phyloP scores from a whole-genome alignment of 2,329 filamentous ascomycete genomes.

The Cytospora mali region DNA sequence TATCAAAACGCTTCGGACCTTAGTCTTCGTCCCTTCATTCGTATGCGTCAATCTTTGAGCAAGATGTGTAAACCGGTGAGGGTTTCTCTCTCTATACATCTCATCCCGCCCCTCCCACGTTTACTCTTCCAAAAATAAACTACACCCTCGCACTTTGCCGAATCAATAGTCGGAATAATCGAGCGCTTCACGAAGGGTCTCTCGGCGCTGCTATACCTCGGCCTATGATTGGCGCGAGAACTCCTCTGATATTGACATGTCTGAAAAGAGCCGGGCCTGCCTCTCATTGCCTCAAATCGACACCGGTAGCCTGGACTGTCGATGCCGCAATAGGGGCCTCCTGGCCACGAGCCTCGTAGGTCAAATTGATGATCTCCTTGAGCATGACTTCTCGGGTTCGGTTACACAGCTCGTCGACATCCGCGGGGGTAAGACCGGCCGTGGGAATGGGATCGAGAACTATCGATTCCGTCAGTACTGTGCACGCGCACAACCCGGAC shows the following conservation, averaged over 20 bases:
- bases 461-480: slow-evolving; percentile 37
- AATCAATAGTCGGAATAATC: neutral
- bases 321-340: slow-evolving; percentile 26
- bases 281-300: slow-evolving; percentile 27
- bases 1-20: slow-evolving; percentile 25
- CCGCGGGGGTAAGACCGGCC: slow-evolving; percentile 68
- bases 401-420: slow-evolving; percentile 74
- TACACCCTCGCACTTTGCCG: neutral
- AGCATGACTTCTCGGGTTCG: slow-evolving; percentile 77
- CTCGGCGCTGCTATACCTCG: neutral
- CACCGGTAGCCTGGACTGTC: slow-evolving; percentile 26
- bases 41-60: neutral
- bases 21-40: neutral
- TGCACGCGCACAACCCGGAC: neutral
- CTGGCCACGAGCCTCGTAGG: slow-evolving; percentile 51
- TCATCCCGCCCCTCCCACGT: neutral
- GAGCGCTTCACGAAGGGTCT: neutral
- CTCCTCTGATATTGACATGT: neutral
- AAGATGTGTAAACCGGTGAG: neutral
- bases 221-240: neutral
- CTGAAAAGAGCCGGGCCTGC: neutral
- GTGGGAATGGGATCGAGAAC: slow-evolving; percentile 83
- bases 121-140: neutral
- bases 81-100: neutral
- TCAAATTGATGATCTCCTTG: slow-evolving; percentile 59